Evolutionary conservation across 2,329 filamentous ascomycete species (phyloP), one percentile per base, ranked within the genome.

Genomic region (Apiospora phragmitis): DNA sequence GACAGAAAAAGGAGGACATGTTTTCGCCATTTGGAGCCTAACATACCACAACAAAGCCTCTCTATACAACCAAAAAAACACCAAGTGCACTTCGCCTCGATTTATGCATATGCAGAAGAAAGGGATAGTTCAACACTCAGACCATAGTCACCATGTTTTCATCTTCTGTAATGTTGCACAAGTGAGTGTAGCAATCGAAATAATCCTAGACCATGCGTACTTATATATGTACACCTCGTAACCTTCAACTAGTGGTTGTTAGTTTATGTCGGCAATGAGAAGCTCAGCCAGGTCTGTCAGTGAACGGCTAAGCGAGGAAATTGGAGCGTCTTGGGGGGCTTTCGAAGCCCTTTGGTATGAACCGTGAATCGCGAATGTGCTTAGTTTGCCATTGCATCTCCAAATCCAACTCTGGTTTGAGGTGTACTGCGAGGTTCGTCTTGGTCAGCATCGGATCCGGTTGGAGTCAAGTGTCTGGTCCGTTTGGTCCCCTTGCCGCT

Each of bases 381-480:
- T 67, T 16, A 67, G 65, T 45, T 67, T 26, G 65, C 14, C 38
- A 67, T 67, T 26, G 14, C 38, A 18, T 75, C 74, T 8, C 71
- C 74, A 6, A 76, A 70, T 16, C 71, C 74, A 65, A 74, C 73
- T 68, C 74, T 74, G 41, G 77, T 68, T 45, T 74, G 76, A 9
- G 82, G 81, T 69, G 80, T 83, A n/a, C 71, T 74, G 35, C 80
- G 79, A 43, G 83, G 81, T 71, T 86, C 84, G 55, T 87, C 83
- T 67, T 87, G 84, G 26, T 85, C 83, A 49, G 86, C 86, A 21
- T 29, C 45, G 38, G 86, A 82, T 11, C 76, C 82, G 3, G 80
- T 80, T 9, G 85, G 84, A 0, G 85, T 87, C 67, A 85, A 85
- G 68, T 83, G 80, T 16, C 85, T 82, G 70, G 79, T 77, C 43